These are phyloP conservation scores for Sanghuangporus weigelae DNA, from an alignment of 1,284 basidiomycete genomes.

Conservation along the genomic window DNA sequence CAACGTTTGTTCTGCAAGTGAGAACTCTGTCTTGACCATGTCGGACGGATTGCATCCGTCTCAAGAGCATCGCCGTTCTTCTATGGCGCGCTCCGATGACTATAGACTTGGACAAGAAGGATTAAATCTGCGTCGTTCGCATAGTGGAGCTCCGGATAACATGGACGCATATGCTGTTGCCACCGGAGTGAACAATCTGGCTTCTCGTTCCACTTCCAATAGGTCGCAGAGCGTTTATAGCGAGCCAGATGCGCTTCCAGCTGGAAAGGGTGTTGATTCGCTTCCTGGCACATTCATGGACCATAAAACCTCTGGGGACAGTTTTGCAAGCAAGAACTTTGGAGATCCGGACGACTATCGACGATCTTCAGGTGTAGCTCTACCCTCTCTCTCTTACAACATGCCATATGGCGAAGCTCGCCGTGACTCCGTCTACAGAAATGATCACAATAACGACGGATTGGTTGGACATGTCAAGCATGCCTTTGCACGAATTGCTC, in stretches of 20 bases:
- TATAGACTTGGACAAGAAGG: not conserved
- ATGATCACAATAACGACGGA: not conserved
- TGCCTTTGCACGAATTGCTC: not conserved
- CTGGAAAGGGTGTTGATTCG: not conserved
- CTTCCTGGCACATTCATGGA: not conserved
- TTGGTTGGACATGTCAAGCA: conserved; percentile 8
- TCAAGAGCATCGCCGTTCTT: not conserved
- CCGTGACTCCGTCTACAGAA: not conserved
- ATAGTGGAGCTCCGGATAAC: not conserved
- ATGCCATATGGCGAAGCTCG: not conserved
- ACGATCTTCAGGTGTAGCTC: not conserved
- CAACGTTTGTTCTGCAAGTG: not conserved
- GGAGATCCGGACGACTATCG: not conserved
- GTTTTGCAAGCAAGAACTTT: not conserved
- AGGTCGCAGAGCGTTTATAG: not conserved
- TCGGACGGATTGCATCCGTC: not conserved
- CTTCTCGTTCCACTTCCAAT: not conserved
- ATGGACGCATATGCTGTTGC: not conserved
- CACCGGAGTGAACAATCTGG: not conserved
- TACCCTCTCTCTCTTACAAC: not conserved
- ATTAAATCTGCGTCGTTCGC: not conserved
- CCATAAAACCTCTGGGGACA: not conserved
- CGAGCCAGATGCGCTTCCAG: not conserved
- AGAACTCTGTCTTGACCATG: not conserved
- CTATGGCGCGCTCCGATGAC: not conserved